Conservation (phyloP, 768 basidiomycete genomes). For the Gymnopilus dilepis region DNA sequence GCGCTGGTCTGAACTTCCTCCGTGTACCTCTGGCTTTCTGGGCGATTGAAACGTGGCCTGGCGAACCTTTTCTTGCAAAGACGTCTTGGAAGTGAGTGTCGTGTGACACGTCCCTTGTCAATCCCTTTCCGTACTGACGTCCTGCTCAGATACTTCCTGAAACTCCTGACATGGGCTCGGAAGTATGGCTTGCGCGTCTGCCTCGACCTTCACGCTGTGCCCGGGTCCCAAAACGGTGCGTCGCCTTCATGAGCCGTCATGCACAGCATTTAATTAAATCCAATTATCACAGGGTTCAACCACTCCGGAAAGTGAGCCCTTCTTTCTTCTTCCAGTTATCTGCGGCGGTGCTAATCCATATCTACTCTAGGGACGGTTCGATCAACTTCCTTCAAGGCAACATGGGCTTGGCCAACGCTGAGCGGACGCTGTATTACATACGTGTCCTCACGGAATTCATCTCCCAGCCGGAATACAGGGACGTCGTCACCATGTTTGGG, state of each 20-base stretch:
- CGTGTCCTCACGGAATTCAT: slow-evolving; percentile 82
- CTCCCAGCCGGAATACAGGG: slow-evolving; percentile 58
- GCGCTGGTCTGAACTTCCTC: slow-evolving; percentile 85
- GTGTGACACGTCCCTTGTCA: neutral
- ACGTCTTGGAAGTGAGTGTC: slow-evolving; percentile 72
- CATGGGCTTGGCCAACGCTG: slow-evolving; percentile 89
- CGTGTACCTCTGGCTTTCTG: slow-evolving; percentile 84
- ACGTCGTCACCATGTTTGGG: slow-evolving; percentile 64
- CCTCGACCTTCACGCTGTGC: slow-evolving; percentile 80
- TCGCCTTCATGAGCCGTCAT: neutral
- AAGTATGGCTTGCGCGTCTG: slow-evolving; percentile 88
- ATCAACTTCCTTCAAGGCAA: slow-evolving; percentile 71
- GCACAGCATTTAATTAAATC: neutral
- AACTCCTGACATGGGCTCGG: slow-evolving; percentile 79
- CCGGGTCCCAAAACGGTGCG: slow-evolving; percentile 78
- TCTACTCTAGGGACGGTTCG: slow-evolving; percentile 38
- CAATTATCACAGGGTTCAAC: slow-evolving; percentile 48
- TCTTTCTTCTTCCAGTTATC: neutral
- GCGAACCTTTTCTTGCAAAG: slow-evolving; percentile 77
- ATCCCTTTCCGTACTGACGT: neutral
- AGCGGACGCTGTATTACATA: slow-evolving; percentile 78
- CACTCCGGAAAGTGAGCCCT: slow-evolving; percentile 55
- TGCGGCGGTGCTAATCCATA: neutral
- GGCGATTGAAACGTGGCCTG: slow-evolving; percentile 78
- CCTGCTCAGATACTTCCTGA: slow-evolving; percentile 80